Conservation (phyloP, 2,329 filamentous ascomycete genomes). For the Tolypocladium cylindrosporum region DNA sequence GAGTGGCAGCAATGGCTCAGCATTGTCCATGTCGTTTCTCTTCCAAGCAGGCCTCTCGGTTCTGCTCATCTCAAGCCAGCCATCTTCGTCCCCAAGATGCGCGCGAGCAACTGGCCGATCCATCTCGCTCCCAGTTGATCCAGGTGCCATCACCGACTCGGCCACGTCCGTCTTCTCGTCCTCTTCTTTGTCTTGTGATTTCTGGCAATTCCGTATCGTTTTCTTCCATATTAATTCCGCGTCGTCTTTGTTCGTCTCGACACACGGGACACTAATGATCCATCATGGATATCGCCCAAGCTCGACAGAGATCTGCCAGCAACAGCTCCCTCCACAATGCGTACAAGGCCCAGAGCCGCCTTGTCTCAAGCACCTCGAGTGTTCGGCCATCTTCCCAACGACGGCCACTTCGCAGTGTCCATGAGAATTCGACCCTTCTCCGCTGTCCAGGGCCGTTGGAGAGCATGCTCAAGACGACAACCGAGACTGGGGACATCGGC, state of each 20-base stretch:
- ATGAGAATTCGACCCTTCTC: slow-evolving; percentile 31
- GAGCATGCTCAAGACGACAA: slow-evolving; percentile 56
- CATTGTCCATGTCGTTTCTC: background rate
- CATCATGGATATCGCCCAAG: slow-evolving; percentile 19
- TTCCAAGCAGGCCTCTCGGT: background rate
- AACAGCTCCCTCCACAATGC: slow-evolving; percentile 27
- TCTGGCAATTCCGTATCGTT: background rate
- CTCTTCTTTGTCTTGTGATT: background rate
- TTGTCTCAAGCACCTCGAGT: slow-evolving; percentile 6
- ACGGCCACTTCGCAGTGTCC: slow-evolving; percentile 32
- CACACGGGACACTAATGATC: background rate
- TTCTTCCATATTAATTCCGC: slow-evolving; percentile 2
- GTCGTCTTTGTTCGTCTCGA: background rate
- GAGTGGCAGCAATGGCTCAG: background rate
- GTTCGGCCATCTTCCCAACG: slow-evolving; percentile 15
- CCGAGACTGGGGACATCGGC: slow-evolving; percentile 56
- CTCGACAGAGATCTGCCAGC: slow-evolving; percentile 25
- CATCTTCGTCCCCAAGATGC: background rate
- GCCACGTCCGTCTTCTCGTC: background rate
- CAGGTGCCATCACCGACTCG: background rate
- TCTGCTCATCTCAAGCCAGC: background rate
- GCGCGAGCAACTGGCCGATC: background rate
- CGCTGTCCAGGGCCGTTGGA: slow-evolving; percentile 45
- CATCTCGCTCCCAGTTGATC: background rate
- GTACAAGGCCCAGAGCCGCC: slow-evolving; percentile 17